Evolutionary conservation across 495 filamentous ascomycete species (phyloP), one percentile per base, ranked within the genome.

Genomic region (Neurospora cerealis): DNA sequence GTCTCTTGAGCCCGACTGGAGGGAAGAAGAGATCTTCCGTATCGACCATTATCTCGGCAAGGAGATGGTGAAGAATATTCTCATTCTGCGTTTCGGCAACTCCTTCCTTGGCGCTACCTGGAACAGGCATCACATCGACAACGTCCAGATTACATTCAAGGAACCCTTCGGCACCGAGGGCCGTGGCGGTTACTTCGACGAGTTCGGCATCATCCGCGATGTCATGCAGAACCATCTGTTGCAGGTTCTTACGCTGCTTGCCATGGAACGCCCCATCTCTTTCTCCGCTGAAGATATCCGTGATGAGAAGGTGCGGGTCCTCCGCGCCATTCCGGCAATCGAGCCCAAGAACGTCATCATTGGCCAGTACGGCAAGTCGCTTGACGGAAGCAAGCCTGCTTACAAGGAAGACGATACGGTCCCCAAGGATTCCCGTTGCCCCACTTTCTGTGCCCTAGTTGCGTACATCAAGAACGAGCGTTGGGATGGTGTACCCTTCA

Each of bases 321-420:
- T 99, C 60, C 92, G 96, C 76, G 93, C 90, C 48, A 98, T 98
- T 80, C 93, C 93, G 70, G 88, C 94, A 15, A 98, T 99, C 79
- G 94, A 99, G 86, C 96, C 96, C 74, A 99, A 98, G 90, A 96
- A 99, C 81, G 96, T 99, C 82, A 99, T 99, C 82, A 99, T 99
- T 78, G 96, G 96, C 54, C 96, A 99, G 83, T 99, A 99, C 81
- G 95, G 93, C 73, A 95, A 92, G 83, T 98, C 96, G 24, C 87
- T 98, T 70, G 96, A 99, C 79, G 96, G 96, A 70, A 96, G 88
- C 84, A 99, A 99, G 87, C 96, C 96, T 70, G 90, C 93, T 19
- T 99, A 99, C 86, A 94, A 98, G 84, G 96, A 99, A 83, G 96
- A 99, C 77, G 95, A 98, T 78, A 98, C 96, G 21, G 96, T 99